Percentiles rank a stretch among this genome's conserved stretches.
Evolutionary conservation across 2,329 filamentous ascomycete genomes (phyloP).

Genomic region (Fusarium dlaminii): DNA sequence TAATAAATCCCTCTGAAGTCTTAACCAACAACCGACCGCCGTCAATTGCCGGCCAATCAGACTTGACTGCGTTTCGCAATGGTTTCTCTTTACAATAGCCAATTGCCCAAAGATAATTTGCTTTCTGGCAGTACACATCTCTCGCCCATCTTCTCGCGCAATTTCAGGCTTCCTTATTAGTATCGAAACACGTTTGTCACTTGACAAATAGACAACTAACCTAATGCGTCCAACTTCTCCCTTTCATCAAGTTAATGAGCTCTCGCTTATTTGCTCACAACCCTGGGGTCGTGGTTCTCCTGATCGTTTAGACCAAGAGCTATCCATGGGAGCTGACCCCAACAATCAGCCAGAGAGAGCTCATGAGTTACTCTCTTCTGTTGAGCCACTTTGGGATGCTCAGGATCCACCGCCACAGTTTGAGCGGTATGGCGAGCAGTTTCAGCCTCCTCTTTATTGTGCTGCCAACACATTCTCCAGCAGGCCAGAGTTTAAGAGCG

Average conservation of each 20-base stretch:
- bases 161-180: too few species aligned
- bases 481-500: background rate
- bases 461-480: background rate
- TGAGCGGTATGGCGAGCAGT: background rate
- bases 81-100: too few species aligned
- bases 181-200: too few species aligned
- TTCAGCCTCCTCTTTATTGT: background rate
- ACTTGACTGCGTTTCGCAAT: too few species aligned
- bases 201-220: too few species aligned
- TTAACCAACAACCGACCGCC: too few species aligned
- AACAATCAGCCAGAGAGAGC: fast-evolving
- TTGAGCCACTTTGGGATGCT: fast-evolving
- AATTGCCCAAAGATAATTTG: too few species aligned
- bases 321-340: fast-evolving
- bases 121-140: too few species aligned
- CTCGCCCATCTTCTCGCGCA: too few species aligned
- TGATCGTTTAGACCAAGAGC: background rate
- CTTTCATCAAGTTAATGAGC: background rate
- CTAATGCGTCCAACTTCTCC: too few species aligned
- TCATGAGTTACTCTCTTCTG: fast-evolving
- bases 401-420: background rate
- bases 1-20: too few species aligned
- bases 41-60: too few species aligned
- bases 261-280: background rate
- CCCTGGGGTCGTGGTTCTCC: background rate